Evolutionary conservation across 2,329 filamentous ascomycete genomes (phyloP).

Genomic region (Aspergillus sp.): DNA sequence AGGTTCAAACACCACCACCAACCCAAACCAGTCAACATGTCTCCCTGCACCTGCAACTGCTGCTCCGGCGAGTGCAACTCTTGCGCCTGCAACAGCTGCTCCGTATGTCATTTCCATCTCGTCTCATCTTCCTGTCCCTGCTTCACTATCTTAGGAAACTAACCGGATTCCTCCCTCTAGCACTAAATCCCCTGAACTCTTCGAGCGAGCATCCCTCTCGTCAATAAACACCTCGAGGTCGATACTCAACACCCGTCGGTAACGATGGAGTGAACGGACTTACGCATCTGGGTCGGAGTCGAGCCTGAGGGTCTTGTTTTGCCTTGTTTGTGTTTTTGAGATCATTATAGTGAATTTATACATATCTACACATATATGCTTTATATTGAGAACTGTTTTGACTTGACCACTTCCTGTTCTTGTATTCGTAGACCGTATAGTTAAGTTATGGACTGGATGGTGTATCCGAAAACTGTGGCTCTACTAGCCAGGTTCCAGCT

Average conservation of each 20-base stretch:
- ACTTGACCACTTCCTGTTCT: too few species aligned
- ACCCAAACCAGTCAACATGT: constrained; percentile 32
- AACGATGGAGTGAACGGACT: neutral
- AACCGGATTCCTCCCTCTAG: neutral
- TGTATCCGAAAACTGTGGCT: too few species aligned
- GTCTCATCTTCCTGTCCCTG: neutral
- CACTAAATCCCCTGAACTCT: neutral
- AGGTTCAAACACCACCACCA: constrained; percentile 1
- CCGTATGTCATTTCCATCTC: constrained; percentile 23
- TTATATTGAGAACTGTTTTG: too few species aligned
- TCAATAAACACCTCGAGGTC: constrained; percentile 8
- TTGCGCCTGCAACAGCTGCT: constrained; percentile 41
- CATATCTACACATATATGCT: too few species aligned
- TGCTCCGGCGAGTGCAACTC: constrained; percentile 41
- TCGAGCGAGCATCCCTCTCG: constrained; percentile 1
- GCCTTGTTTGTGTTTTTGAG: neutral
- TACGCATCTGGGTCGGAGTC: neutral
- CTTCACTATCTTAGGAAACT: too few species aligned
- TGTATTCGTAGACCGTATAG: too few species aligned
- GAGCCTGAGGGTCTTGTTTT: neutral
- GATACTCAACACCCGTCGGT: neutral
- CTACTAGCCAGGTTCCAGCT: too few species aligned
- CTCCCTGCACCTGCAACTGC: constrained; percentile 43
- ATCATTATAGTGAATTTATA: neutral
- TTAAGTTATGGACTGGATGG: too few species aligned